Evolutionary conservation across 2,329 filamentous ascomycete genomes (phyloP).

Genomic region (Hirsutella minnesotensis): DNA sequence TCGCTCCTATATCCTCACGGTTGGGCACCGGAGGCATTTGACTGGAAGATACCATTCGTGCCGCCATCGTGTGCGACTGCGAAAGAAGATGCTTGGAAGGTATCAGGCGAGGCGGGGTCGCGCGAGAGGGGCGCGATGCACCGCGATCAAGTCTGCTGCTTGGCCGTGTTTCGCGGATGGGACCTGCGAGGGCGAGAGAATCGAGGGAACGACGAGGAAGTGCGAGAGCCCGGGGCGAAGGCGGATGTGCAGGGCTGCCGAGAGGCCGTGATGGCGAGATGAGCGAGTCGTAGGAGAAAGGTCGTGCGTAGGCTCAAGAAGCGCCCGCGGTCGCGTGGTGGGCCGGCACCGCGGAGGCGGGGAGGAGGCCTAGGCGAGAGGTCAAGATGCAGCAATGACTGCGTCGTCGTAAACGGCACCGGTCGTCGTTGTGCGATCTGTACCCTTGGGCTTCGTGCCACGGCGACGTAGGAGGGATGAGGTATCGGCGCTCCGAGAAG

Average conservation of each 20-base stretch:
- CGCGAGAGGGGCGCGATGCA: neutral
- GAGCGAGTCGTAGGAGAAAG: neutral
- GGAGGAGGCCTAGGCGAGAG: neutral
- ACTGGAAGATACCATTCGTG: slow-evolving; percentile 21
- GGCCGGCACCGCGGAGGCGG: neutral
- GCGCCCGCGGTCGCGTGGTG: neutral
- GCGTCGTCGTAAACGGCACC: neutral
- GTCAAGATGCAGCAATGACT: neutral
- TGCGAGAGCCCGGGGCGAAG: neutral
- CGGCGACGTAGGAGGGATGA: neutral
- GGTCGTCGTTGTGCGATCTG: neutral
- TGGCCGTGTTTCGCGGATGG: neutral
- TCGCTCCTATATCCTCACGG: slow-evolving; percentile 46
- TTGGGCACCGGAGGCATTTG: slow-evolving; percentile 48
- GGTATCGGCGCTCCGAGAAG: neutral
- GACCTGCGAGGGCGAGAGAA: neutral
- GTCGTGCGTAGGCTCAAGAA: neutral
- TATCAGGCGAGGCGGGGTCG: slow-evolving; percentile 3
- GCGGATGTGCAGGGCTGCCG: neutral
- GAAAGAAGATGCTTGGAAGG: neutral
- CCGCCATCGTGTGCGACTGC: slow-evolving; percentile 14
- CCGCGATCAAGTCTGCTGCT: neutral
- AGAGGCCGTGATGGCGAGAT: neutral
- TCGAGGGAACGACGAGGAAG: neutral
- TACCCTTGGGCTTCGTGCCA: neutral